Base-by-base conservation (phyloP, 1,284 basidiomycete species). In the Cystobasidium slooffiae region DNA sequence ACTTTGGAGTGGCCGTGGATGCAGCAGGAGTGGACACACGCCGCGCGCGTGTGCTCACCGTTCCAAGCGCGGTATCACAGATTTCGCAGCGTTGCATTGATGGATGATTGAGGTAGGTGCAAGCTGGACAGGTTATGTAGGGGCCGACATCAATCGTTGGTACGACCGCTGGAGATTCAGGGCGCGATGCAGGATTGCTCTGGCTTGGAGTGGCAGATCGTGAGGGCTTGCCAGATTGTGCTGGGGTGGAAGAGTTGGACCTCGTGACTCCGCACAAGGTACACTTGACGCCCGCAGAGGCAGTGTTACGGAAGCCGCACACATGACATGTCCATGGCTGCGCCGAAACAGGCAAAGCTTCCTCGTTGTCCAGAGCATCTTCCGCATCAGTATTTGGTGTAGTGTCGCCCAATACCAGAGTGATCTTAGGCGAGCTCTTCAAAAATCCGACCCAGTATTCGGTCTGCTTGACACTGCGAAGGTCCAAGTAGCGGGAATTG, bases 391-490 rank as follows among this genome's bases (percentile, higher is more conserved):
- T 20, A 22, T 37, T 44, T 8, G n/a, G 3, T 16, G 44, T 16
- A n/a, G 46, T 31, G 44, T 72, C 61, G 24, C 37, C 81, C 41
- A 95, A 85, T 76, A 89, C 85, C 1, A 97, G 84, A 0, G 94
- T 95, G 75, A 97, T 87, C 83, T 99, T 99, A 4, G 96, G 81
- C 0, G 91, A 93, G 24, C 92, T 94, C 72, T 88, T 91, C 84
- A 98, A 91, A 75, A 99, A 89, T 3, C 96, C 95, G 2, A 90
- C 89, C 81, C 97, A 98, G 83, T 92, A 88, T 78, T 97, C 93
- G 3, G 93, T 96, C 79, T 91, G 90, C 1, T 85, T 84, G 67
- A 98, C 86, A 75, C 85, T 84, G 0, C 86, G 84, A 8, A 97
- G 86, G 77, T 81, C 78, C 41, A 84, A 78, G 69, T 90, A 87